phyloP scores from a whole-genome alignment of 129 eudicot genomes.

The Helianthus annuus region DNA sequence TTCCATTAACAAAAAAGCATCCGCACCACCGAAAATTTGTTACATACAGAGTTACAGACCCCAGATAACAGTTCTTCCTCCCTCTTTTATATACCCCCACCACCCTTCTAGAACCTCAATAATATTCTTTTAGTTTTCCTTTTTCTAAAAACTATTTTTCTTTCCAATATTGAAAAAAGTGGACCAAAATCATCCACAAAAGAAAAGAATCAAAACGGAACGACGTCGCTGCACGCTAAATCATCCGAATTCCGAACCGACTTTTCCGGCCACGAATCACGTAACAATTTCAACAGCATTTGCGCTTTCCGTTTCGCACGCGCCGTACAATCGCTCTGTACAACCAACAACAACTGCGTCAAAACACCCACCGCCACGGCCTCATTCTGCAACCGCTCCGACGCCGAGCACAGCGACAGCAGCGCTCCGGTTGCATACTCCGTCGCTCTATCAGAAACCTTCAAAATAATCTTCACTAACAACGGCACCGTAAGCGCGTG shows the following conservation, averaged over 20 bases:
- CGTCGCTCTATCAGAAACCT: slow-evolving; percentile 84
- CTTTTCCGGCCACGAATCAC: slow-evolving; percentile 91
- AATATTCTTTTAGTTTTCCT: slow-evolving; percentile 2
- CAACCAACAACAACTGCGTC: slow-evolving; percentile 81
- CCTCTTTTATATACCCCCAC: slow-evolving; percentile 38
- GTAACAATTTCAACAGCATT: slow-evolving; percentile 80
- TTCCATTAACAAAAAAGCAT: slow-evolving; percentile 26
- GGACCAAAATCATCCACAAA: slow-evolving; percentile 25
- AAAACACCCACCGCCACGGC: slow-evolving; percentile 91
- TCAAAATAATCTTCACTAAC: slow-evolving; percentile 65
- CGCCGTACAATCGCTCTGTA: slow-evolving; percentile 93
- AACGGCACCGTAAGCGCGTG: slow-evolving; percentile 88
- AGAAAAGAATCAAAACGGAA: slow-evolving; percentile 44
- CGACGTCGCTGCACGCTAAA: slow-evolving; percentile 84
- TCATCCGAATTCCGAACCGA: slow-evolving; percentile 63
- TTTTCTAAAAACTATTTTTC: slow-evolving; percentile 7
- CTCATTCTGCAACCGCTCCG: slow-evolving; percentile 64
- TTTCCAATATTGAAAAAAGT: slow-evolving; percentile 5
- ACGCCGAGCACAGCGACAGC: slow-evolving; percentile 66
- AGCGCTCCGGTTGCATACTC: slow-evolving; percentile 94
- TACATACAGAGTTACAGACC: slow-evolving; percentile 38
- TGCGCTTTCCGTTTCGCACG: slow-evolving; percentile 94
- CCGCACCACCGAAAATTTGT: slow-evolving; percentile 36
- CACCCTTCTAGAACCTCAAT: slow-evolving; percentile 34
- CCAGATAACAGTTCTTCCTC: not conserved